Percentiles rank a stretch among this genome's conserved stretches.
Conservation (phyloP, 192 early-diverging fungal genomes). For the Coemansia furcata region DNA sequence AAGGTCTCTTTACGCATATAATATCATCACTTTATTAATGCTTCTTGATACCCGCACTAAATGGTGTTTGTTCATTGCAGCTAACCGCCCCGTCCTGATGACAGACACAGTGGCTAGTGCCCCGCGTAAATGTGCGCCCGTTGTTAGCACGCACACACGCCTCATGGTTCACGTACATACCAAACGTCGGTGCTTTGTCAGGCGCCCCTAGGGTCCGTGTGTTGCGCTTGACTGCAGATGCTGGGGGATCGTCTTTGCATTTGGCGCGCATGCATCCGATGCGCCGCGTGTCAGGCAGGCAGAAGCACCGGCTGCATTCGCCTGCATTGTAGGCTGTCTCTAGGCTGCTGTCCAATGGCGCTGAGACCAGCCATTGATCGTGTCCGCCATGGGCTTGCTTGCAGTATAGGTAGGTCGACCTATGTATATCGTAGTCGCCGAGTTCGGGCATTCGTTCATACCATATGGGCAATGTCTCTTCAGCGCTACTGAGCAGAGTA, state of each 20-base stretch:
- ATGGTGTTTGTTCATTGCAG: constrained; percentile 4
- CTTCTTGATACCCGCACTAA: not conserved
- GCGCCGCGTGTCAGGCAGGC: constrained; percentile 32
- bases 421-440: constrained; percentile 7
- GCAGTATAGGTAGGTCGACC: constrained; percentile 27
- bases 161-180: constrained; percentile 33
- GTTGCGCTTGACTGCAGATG: not conserved
- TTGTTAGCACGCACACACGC: constrained; percentile 31
- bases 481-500: not conserved
- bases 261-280: constrained; percentile 21
- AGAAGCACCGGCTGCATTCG: constrained; percentile 34
- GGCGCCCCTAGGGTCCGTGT: not conserved
- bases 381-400: constrained; percentile 39
- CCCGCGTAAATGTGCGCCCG: constrained; percentile 8
- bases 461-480: constrained; percentile 21
- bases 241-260: not conserved
- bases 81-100: constrained; percentile 24
- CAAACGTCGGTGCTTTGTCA: not conserved
- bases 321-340: not conserved
- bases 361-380: constrained; percentile 16
- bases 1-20: too few species aligned
- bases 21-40: not conserved
- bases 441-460: constrained; percentile 20
- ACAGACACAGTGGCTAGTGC: constrained; percentile 19
- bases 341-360: not conserved